Conservation (phyloP, 2,329 filamentous ascomycete species). For the Penicillium hesseltinei region DNA sequence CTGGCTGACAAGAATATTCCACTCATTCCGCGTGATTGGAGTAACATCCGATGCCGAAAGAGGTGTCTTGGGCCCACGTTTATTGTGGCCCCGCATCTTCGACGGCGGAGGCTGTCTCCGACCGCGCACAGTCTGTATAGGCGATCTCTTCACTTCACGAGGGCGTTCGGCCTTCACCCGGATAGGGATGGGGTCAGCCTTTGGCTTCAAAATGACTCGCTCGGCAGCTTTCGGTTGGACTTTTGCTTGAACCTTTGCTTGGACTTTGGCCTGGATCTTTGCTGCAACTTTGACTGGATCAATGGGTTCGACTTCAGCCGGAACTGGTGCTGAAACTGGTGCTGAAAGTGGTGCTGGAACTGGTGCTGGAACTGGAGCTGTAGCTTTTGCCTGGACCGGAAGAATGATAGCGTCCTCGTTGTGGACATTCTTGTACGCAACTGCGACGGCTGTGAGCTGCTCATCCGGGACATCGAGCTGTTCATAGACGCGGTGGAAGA, state of each 20-base stretch:
- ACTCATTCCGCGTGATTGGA: slow-evolving; percentile 44
- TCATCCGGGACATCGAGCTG: slow-evolving; percentile 41
- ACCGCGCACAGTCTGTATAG: slow-evolving; percentile 26
- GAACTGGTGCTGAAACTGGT: not conserved
- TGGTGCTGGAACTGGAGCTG: not conserved
- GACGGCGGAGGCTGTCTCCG: slow-evolving; percentile 24
- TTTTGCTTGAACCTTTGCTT: not conserved
- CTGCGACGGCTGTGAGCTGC: slow-evolving; percentile 37
- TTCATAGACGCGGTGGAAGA: slow-evolving; percentile 46
- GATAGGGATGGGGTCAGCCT: slow-evolving; percentile 5
- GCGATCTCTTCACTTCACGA: slow-evolving; percentile 10
- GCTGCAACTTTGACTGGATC: not conserved
- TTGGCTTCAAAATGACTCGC: not conserved
- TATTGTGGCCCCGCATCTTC: slow-evolving; percentile 10
- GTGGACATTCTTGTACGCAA: slow-evolving; percentile 36
- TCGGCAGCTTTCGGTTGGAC: not conserved
- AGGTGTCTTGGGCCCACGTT: slow-evolving; percentile 40
- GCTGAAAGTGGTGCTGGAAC: not conserved
- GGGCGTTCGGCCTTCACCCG: slow-evolving; percentile 1
- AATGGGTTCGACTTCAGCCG: not conserved
- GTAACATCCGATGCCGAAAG: slow-evolving; percentile 45
- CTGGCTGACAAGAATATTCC: slow-evolving; percentile 40
- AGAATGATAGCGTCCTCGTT: slow-evolving; percentile 42
- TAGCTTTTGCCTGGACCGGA: slow-evolving; percentile 18
- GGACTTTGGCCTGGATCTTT: not conserved